Percentiles rank a stretch among this genome's conserved stretches.
These are phyloP conservation scores for Chaetomiaceae sp. DNA, from an alignment of 2,329 filamentous ascomycete species.

Conservation along the genomic window DNA sequence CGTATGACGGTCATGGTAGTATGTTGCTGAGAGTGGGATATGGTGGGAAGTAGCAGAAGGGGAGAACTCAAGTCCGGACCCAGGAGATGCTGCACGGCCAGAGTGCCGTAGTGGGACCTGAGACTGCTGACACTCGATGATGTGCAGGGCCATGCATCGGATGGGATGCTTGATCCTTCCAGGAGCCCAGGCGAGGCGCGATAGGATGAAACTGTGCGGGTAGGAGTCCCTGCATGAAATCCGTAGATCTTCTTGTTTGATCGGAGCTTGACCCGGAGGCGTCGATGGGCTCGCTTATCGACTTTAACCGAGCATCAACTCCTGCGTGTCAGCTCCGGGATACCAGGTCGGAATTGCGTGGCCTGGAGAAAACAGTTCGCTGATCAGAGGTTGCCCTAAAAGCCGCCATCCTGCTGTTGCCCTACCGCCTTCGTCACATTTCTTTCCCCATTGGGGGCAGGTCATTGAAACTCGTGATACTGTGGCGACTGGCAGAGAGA, in stretches of 20 bases:
- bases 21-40: neutral
- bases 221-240: slow-evolving; percentile 3
- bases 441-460: too few relatives aligned
- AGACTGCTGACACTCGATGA: neutral
- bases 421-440: too few relatives aligned
- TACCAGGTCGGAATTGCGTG: too few relatives aligned
- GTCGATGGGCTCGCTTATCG: slow-evolving; percentile 7
- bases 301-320: neutral
- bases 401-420: too few relatives aligned
- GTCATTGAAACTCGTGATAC: too few relatives aligned
- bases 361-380: too few relatives aligned
- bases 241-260: slow-evolving; percentile 12
- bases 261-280: neutral
- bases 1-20: slow-evolving; percentile 2
- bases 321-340: too few relatives aligned
- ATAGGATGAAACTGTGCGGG: neutral
- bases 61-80: neutral
- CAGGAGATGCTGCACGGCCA: neutral
- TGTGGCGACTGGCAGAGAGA: too few relatives aligned
- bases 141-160: neutral
- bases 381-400: too few relatives aligned
- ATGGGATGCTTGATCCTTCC: neutral
- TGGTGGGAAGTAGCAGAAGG: neutral
- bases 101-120: neutral
- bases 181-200: neutral